A percentile compares a stretch with the other conserved stretches of the same genome.
Conservation (phyloP, 2,329 filamentous ascomycete genomes). For the Aureobasidium uvarum region DNA sequence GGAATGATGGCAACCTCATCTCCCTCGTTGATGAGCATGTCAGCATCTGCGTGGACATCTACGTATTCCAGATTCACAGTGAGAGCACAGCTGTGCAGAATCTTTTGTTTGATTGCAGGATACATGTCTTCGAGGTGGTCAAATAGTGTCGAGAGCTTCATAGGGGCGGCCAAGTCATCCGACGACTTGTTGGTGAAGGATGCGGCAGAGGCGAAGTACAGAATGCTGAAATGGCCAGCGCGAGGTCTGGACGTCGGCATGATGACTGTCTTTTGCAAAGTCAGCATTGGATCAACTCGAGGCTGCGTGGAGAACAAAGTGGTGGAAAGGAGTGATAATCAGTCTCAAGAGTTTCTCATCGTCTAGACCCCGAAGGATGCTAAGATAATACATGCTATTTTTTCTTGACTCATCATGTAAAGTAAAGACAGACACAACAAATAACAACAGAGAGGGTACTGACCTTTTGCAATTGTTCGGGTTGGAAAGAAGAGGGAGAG, state of each 20-base stretch:
- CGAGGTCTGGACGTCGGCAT: conserved; percentile 52
- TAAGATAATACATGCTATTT: conserved; percentile 53
- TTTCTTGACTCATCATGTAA: conserved; percentile 37
- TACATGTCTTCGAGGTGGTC: conserved; percentile 66
- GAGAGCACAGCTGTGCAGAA: conserved; percentile 70
- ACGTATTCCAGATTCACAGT: conserved; percentile 82
- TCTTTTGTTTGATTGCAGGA: conserved; percentile 64
- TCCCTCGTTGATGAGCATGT: conserved; percentile 61
- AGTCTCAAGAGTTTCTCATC: conserved; percentile 23
- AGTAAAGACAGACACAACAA: conserved; percentile 28
- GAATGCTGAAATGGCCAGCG: conserved; percentile 68
- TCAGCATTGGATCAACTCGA: neutral
- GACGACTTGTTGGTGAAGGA: conserved; percentile 67
- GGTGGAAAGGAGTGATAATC: neutral
- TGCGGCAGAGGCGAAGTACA: conserved; percentile 77
- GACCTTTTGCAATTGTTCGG: conserved; percentile 18
- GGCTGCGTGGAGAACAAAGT: neutral
- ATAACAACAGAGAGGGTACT: neutral
- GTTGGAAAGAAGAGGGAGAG: neutral
- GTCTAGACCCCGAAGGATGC: conserved; percentile 31
- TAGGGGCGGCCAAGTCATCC: conserved; percentile 65
- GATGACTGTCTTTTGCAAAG: neutral
- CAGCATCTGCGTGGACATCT: conserved; percentile 58
- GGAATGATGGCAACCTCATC: conserved; percentile 88
- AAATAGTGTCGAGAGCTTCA: conserved; percentile 64